Evolutionary conservation across 2,329 filamentous ascomycete species (phyloP).

Genomic region (Colletotrichum musae): DNA sequence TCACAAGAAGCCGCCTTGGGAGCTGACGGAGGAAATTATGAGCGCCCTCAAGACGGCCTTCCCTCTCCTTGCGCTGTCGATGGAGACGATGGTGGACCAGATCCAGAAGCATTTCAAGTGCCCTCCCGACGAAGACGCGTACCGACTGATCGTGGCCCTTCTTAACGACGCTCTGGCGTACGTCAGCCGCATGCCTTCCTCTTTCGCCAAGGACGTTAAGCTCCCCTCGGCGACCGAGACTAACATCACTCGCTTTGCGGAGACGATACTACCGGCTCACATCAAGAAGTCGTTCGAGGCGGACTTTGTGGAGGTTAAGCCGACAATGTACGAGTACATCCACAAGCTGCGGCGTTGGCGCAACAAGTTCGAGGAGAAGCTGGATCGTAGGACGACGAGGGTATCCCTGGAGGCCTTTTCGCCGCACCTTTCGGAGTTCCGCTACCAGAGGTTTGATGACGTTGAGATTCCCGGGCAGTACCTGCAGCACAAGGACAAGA

Average conservation of each 20-base stretch:
- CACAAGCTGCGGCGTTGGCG: conserved; percentile 96
- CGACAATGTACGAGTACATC: conserved; percentile 98
- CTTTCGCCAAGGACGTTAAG: conserved; percentile 93
- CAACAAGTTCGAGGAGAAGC: conserved; percentile 97
- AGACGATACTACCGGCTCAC: conserved; percentile 94
- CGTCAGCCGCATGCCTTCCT: conserved; percentile 87
- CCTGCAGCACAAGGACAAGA: conserved; percentile 97
- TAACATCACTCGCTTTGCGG: conserved; percentile 96
- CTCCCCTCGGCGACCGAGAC: conserved; percentile 91
- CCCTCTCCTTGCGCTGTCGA: conserved; percentile 92
- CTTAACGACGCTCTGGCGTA: conserved; percentile 96
- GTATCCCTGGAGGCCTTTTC: conserved; percentile 88
- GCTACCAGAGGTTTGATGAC: conserved; percentile 98
- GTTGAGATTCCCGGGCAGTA: conserved; percentile 99
- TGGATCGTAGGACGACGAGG: conserved; percentile 84
- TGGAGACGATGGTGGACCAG: conserved; percentile 99
- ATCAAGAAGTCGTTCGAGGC: conserved; percentile 96
- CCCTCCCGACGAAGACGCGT: conserved; percentile 97
- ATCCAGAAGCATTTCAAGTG: conserved; percentile 99
- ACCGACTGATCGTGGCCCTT: conserved; percentile 95
- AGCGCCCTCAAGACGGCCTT: conserved; percentile 97
- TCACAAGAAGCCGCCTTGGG: conserved; percentile 89
- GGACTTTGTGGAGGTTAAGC: conserved; percentile 96
- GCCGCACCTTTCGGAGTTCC: conserved; percentile 94
- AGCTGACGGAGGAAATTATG: conserved; percentile 96